Conservation (phyloP, 2,329 filamentous ascomycete genomes). For the Trichophyton equinum region DNA sequence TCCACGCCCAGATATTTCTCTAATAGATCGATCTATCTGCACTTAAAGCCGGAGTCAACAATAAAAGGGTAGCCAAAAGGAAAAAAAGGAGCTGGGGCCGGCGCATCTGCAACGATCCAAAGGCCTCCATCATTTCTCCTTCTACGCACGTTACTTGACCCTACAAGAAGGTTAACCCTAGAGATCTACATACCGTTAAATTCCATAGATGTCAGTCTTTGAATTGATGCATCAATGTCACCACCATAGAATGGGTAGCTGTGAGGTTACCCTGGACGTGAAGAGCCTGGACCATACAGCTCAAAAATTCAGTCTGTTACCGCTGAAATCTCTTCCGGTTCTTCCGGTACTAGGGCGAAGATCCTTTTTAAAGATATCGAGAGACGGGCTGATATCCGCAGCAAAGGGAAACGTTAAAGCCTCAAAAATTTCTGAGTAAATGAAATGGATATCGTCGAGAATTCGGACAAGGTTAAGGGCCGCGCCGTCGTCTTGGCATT, state of each 20-base stretch:
- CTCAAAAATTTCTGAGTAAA: background rate
- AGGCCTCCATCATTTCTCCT: background rate
- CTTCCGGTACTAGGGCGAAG: background rate
- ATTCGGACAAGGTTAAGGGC: background rate
- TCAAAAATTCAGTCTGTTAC: background rate
- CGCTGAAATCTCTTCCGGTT: background rate
- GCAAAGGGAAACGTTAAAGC: background rate
- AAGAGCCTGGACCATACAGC: no score
- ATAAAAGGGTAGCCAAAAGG: background rate
- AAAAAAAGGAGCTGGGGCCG: background rate
- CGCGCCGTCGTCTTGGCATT: background rate
- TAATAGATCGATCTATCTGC: background rate
- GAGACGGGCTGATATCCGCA: background rate
- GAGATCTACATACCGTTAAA: background rate
- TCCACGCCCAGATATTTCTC: background rate
- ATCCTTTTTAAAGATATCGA: background rate
- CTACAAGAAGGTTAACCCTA: background rate
- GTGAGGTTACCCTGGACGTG: no score
- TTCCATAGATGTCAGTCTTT: no score
- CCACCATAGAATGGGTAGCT: no score
- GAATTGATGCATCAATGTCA: no score
- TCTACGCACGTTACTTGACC: background rate
- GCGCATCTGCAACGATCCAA: background rate
- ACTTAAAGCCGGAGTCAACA: background rate
- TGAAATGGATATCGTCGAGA: background rate